Base-by-base conservation (phyloP, 331 rosid genomes). In the Malus hybrid region DNA sequence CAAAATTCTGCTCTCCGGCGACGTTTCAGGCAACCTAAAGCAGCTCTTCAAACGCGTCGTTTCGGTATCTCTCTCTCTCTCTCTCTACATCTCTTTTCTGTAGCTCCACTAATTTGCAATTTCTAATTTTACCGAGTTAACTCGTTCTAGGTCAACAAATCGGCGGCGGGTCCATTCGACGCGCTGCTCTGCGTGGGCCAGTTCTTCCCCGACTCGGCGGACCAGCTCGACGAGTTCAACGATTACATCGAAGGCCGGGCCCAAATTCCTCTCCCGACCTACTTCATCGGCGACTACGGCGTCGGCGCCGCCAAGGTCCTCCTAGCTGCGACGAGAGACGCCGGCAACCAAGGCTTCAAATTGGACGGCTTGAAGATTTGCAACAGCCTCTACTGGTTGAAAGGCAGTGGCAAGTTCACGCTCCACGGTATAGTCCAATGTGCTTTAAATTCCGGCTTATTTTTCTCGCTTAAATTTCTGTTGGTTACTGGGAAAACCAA, bases 91-190 rank as follows among this genome's bases (percentile, higher is more conserved):
- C 62, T 60, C 20, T 20, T 22, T 28, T 42, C 48, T 42, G 1
- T 27, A 62, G n/a, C 22, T 60, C 7, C 22, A 4, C 11, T 18
- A 19, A n/a, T 80, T 52, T 42, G 68, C 24, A 57, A 27, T 29
- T 39, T 29, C 62, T 28, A 2, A 63, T 12, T 57, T 33, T 54
- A 70, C 54, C 44, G 80, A 28, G 67, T 80, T 42, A 28, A 56
- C 71, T 84, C 32, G 63, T 64, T 71, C 66, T 72, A 94, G 99
- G 97, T 91, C 54, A 94, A 85, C 89, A 92, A 94, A 85, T 90
- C 99, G 27, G 97, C 99, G 27, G 97, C 99, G 34, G 99, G 97
- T 48, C 99, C 99, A 20, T 94, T 94, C 81, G 97, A 94, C 71
- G 97, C 89, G 63, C 82, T 94, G 14, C 80, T 92, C 44, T 94